Evolutionary conservation across 805 yeast species (phyloP), one percentile per base, ranked within the genome.

Genomic region (Martiniozyma abietophila): DNA sequence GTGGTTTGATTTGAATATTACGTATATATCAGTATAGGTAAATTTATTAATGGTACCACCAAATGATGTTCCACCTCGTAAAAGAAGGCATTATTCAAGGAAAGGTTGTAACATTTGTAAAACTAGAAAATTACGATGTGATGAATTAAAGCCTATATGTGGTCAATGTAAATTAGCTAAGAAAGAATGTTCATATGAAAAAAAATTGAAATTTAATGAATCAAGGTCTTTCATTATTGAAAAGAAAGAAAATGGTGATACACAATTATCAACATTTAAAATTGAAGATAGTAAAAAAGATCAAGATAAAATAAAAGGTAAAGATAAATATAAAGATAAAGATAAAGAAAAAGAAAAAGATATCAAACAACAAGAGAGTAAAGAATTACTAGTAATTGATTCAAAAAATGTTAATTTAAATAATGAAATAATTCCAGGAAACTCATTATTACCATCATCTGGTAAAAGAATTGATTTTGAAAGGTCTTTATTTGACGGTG

Each of bases 101-200:
- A 58, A 62, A 36, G 72, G 72, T 5, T 67, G 72, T 38, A 45
- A 47, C 26, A 67, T 64, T 41, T 67, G 72, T 47, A 66, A 65
- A 45, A 42, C 64, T 28, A 49, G 71, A 25, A 64, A 62, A 39
- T 48, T 62, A 35, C 66, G 60, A 48, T 61, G 66, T 43, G 67
- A 60, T 42, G 66, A 62, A 35, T 42, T 40, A 4, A 59, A 59
- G 31, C 66, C 66, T 1, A 43, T 41, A 11, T 65, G 72, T 35
- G 52, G 64, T 56, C 64, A 63, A 31, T 66, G 72, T 35, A 37
- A 53, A 1, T 54, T 54, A 21, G 35, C 62, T 11, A 53, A 54
- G 8, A 61, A 61, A 44, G 47, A 49, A 3, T 66, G 72, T 41
- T 42, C 48, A 3, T 66, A 66, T 38, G 56, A 53, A 25, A 56